Percentiles rank a stretch among this genome's conserved stretches.
These are phyloP conservation scores for Penicillium sp. DNA, from an alignment of 2,329 filamentous ascomycete genomes.

Conservation along the genomic window DNA sequence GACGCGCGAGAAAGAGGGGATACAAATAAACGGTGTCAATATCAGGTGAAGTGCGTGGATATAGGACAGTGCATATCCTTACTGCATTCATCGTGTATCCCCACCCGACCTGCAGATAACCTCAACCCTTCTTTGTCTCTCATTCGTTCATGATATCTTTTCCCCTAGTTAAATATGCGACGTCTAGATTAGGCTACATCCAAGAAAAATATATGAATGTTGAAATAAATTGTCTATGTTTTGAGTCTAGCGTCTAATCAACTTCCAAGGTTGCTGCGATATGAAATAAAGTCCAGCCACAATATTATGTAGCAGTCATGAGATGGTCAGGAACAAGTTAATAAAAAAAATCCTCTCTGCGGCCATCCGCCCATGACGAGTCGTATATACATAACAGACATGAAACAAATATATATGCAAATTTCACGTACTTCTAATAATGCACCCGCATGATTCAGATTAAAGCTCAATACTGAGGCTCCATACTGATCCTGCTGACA, in stretches of 20 bases:
- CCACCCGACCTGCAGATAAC: not conserved
- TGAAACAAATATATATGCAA: not conserved
- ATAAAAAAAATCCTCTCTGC: not conserved
- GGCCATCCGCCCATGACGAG: not conserved
- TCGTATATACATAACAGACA: slow-evolving; percentile 7
- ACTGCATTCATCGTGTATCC: not conserved
- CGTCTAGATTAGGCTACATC: not conserved
- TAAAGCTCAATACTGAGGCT: slow-evolving; percentile 11
- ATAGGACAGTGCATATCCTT: not conserved
- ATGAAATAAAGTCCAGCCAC: not conserved
- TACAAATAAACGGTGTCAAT: not conserved
- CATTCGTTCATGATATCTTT: not conserved
- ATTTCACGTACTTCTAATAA: not conserved
- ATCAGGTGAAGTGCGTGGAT: not conserved
- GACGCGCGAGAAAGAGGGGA: slow-evolving; percentile 3
- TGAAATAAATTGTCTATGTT: not conserved
- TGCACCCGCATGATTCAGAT: not conserved
- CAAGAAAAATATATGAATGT: not conserved
- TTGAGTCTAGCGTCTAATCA: not conserved
- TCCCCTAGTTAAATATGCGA: too few relatives aligned
- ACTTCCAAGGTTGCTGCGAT: too few relatives aligned
- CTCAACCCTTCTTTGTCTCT: not conserved
- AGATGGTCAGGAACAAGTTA: not conserved
- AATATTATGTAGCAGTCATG: not conserved
- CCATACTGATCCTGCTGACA: slow-evolving; percentile 27